phyloP scores from a whole-genome alignment of 257 asterid species.

The Ajuga chamaepitys region DNA sequence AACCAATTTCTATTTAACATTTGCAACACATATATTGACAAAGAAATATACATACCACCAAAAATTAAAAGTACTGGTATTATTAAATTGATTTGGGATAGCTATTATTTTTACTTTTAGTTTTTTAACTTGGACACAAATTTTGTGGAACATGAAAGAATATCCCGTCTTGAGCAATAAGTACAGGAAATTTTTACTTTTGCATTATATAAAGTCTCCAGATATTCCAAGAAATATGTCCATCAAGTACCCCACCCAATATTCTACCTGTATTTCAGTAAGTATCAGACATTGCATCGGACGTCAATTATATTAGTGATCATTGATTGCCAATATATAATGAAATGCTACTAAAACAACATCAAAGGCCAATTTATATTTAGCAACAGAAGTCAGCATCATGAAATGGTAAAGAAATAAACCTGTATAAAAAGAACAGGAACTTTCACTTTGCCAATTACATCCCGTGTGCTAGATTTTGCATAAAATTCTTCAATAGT shows the following conservation, averaged over 20 bases:
- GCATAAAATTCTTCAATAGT: slow-evolving; percentile 71
- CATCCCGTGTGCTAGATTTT: slow-evolving; percentile 69
- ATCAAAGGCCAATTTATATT: background rate
- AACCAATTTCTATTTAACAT: background rate
- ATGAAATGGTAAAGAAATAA: slow-evolving; percentile 8
- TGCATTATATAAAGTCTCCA: background rate
- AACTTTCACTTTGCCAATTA: slow-evolving; percentile 73
- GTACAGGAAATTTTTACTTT: background rate
- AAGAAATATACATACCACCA: background rate
- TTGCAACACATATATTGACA: background rate
- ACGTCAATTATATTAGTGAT: background rate
- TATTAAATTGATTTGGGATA: background rate
- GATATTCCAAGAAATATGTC: background rate
- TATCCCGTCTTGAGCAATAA: background rate
- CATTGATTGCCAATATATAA: background rate
- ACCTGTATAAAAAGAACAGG: slow-evolving; percentile 97
- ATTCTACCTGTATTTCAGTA: background rate
- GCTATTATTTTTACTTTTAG: background rate
- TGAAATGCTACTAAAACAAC: background rate
- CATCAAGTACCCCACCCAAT: background rate
- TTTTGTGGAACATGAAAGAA: background rate
- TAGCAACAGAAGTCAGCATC: background rate
- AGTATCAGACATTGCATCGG: background rate
- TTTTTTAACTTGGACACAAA: background rate
- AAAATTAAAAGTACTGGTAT: background rate